Conservation (phyloP, 139 green algal genomes). For the Eudorina sp. region DNA sequence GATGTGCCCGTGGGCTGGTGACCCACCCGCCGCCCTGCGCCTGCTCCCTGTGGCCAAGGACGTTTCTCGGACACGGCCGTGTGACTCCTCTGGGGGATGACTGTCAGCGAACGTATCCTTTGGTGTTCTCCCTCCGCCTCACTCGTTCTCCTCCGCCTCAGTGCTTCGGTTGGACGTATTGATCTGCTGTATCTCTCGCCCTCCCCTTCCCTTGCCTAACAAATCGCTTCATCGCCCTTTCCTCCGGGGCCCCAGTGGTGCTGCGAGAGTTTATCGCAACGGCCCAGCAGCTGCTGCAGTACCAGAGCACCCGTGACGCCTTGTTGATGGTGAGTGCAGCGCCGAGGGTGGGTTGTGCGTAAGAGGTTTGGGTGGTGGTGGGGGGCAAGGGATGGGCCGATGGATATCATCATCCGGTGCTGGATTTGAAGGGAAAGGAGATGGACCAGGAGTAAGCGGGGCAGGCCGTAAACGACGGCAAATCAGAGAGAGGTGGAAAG, state of each 20-base stretch:
- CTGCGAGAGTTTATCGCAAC: slow-evolving; percentile 16
- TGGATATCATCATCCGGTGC: not conserved
- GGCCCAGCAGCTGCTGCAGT: slow-evolving; percentile 21
- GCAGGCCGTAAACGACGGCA: not conserved
- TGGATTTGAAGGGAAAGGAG: not conserved
- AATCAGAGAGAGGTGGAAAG: too few relatives aligned
- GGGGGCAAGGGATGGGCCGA: not conserved
- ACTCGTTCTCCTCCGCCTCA: not conserved
- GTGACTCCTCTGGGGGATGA: not conserved
- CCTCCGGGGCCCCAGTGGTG: not conserved
- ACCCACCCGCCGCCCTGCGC: too few relatives aligned
- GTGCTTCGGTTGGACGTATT: not conserved
- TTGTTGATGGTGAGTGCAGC: slow-evolving; percentile 28
- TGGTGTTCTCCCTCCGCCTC: too few relatives aligned
- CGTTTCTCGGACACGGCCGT: not conserved
- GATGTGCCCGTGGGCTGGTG: too few relatives aligned
- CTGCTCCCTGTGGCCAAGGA: too few relatives aligned
- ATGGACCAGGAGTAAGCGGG: not conserved
- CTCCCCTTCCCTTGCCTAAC: not conserved
- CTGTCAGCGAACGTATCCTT: too few relatives aligned
- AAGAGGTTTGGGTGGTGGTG: not conserved
- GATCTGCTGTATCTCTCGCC: not conserved
- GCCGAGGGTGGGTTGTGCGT: not conserved
- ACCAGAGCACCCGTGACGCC: slow-evolving; percentile 13
- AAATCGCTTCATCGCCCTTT: not conserved